These are phyloP conservation scores for Ogataea trehaloabstinens DNA, from an alignment of 805 yeast genomes.

Conservation along the genomic window DNA sequence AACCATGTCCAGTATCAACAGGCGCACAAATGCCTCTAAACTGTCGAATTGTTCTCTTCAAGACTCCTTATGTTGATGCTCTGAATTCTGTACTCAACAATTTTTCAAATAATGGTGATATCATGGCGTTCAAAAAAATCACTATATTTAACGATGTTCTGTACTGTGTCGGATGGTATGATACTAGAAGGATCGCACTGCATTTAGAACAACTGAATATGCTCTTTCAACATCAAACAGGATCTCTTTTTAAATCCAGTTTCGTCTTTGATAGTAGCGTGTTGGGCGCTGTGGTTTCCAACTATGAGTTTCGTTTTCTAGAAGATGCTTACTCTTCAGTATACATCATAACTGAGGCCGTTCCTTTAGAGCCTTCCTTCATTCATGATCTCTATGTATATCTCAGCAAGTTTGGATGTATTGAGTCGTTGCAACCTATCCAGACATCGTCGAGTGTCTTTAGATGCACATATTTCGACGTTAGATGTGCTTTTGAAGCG, in stretches of 20 bases:
- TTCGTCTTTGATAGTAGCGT: slow-evolving; percentile 7
- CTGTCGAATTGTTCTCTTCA: slow-evolving; percentile 16
- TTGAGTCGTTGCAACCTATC: slow-evolving; percentile 15
- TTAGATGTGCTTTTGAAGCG: slow-evolving; percentile 34
- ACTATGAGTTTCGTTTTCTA: slow-evolving; percentile 22
- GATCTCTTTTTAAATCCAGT: slow-evolving; percentile 6
- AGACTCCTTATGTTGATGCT: slow-evolving; percentile 8
- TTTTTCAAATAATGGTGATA: slow-evolving; percentile 13
- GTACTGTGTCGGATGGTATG: slow-evolving; percentile 32
- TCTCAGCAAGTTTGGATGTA: slow-evolving; percentile 24
- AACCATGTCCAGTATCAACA: not conserved
- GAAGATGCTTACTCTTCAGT: slow-evolving; percentile 23
- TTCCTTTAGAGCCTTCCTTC: slow-evolving; percentile 6
- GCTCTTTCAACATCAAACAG: slow-evolving; percentile 10
- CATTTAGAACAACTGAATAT: slow-evolving; percentile 17
- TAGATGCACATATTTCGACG: slow-evolving; percentile 33
- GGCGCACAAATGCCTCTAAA: slow-evolving; percentile 3
- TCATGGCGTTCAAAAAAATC: slow-evolving; percentile 14
- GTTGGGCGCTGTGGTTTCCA: slow-evolving; percentile 13
- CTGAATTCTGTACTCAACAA: slow-evolving; percentile 10
- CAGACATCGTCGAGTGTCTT: slow-evolving; percentile 12
- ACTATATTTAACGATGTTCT: slow-evolving; percentile 2
- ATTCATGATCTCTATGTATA: slow-evolving; percentile 17
- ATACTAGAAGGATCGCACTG: slow-evolving; percentile 20
- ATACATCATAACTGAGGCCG: slow-evolving; percentile 13